A percentile compares a stretch with the other conserved stretches of the same genome.
These are phyloP conservation scores for Candida michaelii DNA, from an alignment of 805 yeast species.

Conservation along the genomic window DNA sequence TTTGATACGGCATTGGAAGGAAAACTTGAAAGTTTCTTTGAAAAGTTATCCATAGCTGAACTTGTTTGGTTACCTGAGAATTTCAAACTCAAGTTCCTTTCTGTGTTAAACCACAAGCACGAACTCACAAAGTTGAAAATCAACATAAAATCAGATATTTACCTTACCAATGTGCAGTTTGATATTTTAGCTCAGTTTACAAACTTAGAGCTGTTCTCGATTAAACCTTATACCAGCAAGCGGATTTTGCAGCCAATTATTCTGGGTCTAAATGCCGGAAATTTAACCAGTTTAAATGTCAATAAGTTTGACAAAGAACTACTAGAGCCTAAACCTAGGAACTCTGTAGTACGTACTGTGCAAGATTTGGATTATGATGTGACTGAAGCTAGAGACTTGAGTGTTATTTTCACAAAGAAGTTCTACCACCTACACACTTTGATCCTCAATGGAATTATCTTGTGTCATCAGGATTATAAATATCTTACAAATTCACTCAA, in stretches of 20 bases:
- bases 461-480: conserved; percentile 12
- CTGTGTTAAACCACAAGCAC: conserved; percentile 29
- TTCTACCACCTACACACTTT: background rate
- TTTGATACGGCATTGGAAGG: conserved; percentile 31
- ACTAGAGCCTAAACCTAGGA: conserved; percentile 9
- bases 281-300: conserved; percentile 13
- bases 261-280: background rate
- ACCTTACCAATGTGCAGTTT: background rate
- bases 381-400: conserved; percentile 10
- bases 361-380: conserved; percentile 10
- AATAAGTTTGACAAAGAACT: conserved; percentile 21
- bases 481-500: conserved; percentile 10
- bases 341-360: background rate
- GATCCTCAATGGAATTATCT: conserved; percentile 1
- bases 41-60: conserved; percentile 23
- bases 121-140: conserved; percentile 25
- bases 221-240: conserved; percentile 2
- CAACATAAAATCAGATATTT: conserved; percentile 26
- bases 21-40: conserved; percentile 26
- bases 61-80: conserved; percentile 33
- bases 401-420: background rate
- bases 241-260: conserved; percentile 1
- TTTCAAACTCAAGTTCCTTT: conserved; percentile 27
- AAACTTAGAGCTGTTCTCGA: conserved; percentile 4
- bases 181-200: background rate